Evolutionary conservation across 2,329 filamentous ascomycete genomes (phyloP).

Genomic region (Corynespora cassiicola): DNA sequence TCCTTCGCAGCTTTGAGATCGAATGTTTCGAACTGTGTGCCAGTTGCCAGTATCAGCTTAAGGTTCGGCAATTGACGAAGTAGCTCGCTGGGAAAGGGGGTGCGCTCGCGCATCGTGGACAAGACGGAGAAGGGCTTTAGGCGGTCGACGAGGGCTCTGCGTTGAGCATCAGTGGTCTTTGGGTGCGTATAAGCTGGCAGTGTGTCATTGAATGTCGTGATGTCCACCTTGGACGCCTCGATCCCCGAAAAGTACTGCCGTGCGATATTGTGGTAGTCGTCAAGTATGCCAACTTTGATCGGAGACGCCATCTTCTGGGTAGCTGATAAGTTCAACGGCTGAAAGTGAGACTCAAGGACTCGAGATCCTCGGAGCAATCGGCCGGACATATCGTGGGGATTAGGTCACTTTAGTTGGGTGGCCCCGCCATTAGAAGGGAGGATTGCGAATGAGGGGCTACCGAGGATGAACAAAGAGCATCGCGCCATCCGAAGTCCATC

Average conservation of each 20-base stretch:
- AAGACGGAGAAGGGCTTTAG: slow-evolving; percentile 75
- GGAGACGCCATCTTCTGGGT: slow-evolving; percentile 26
- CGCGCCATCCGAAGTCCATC: too few species aligned
- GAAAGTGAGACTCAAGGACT: neutral
- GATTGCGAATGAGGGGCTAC: slow-evolving; percentile 16
- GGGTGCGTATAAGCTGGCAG: slow-evolving; percentile 69
- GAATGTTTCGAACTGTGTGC: slow-evolving; percentile 71
- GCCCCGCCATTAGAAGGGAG: slow-evolving; percentile 6
- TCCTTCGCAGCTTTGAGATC: slow-evolving; percentile 68
- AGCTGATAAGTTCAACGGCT: slow-evolving; percentile 1
- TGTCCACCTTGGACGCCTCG: slow-evolving; percentile 58
- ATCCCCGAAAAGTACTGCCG: slow-evolving; percentile 65
- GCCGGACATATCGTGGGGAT: slow-evolving; percentile 1
- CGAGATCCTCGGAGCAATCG: slow-evolving; percentile 1
- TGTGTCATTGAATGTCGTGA: slow-evolving; percentile 73
- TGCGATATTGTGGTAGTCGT: slow-evolving; percentile 76
- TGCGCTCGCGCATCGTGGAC: slow-evolving; percentile 83
- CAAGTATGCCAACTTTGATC: slow-evolving; percentile 72
- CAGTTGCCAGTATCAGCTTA: slow-evolving; percentile 77
- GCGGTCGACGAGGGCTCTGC: slow-evolving; percentile 67
- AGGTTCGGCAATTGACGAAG: slow-evolving; percentile 75
- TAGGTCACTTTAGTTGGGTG: neutral
- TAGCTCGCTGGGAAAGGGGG: slow-evolving; percentile 72
- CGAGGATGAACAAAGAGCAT: too few species aligned
- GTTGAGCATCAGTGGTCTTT: slow-evolving; percentile 63